Conservation (phyloP, 805 yeast species). For the Isabelozyma heimii region DNA sequence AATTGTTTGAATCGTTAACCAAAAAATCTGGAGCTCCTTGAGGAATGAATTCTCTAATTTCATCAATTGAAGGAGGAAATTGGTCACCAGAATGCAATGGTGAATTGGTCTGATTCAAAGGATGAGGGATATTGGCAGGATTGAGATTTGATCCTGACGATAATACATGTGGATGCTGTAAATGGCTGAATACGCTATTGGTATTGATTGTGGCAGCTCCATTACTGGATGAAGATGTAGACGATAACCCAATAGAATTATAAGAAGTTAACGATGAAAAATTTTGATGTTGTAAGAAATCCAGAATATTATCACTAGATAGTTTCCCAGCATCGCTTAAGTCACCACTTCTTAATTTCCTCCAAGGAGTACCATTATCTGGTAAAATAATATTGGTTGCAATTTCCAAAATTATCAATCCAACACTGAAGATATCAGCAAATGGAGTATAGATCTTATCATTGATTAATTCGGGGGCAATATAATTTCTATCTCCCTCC, state of each 20-base stretch:
- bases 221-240: slow-evolving; percentile 4
- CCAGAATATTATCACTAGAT: slow-evolving; percentile 49
- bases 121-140: neutral
- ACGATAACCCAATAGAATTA: slow-evolving; percentile 12
- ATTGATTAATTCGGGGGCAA: slow-evolving; percentile 93
- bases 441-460: slow-evolving; percentile 81
- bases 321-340: slow-evolving; percentile 90
- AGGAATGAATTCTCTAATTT: slow-evolving; percentile 50
- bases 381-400: slow-evolving; percentile 95
- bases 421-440: slow-evolving; percentile 94
- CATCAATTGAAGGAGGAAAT: slow-evolving; percentile 5
- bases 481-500: slow-evolving; percentile 96
- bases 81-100: neutral
- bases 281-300: slow-evolving; percentile 37
- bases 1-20: slow-evolving; percentile 48
- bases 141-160: slow-evolving; percentile 2
- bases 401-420: slow-evolving; percentile 87
- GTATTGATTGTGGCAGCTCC: neutral
- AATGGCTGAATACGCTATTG: neutral
- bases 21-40: slow-evolving; percentile 86
- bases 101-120: neutral
- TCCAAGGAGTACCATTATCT: slow-evolving; percentile 96
- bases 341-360: slow-evolving; percentile 91
- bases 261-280: slow-evolving; percentile 32
- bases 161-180: neutral